Conservation (phyloP, 2,329 filamentous ascomycete genomes). For the Fusarium nurragi region DNA sequence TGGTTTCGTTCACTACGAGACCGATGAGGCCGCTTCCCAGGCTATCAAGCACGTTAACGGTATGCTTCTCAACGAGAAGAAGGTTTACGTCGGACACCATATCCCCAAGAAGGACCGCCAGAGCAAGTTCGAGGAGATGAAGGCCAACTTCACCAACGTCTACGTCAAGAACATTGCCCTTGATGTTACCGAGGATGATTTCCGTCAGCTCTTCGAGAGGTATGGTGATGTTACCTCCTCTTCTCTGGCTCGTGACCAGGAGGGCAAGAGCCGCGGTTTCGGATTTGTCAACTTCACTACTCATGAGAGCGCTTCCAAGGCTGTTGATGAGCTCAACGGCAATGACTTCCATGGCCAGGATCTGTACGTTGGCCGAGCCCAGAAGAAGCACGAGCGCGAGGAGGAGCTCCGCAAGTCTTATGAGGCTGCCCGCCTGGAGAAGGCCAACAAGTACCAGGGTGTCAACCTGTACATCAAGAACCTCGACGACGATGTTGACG, state of each 20-base stretch:
- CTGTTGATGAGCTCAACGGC: conserved; percentile 91
- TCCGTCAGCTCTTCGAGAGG: conserved; percentile 90
- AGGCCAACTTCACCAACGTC: conserved; percentile 99
- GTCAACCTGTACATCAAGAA: conserved; percentile 99
- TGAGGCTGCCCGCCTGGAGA: conserved; percentile 96
- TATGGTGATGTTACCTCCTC: conserved; percentile 96
- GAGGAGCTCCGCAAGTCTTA: conserved; percentile 99
- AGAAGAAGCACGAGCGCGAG: conserved; percentile 99
- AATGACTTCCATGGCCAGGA: conserved; percentile 94
- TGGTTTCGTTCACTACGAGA: conserved; percentile 99
- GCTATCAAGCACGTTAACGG: conserved; percentile 99
- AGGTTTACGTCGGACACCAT: conserved; percentile 99
- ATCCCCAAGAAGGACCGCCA: conserved; percentile 99
- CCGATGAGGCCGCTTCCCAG: conserved; percentile 93
- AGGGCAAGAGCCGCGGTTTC: conserved; percentile 94
- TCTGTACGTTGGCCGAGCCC: conserved; percentile 95
- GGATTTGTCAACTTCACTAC: conserved; percentile 96
- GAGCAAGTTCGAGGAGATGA: conserved; percentile 99
- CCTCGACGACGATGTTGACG: conserved; percentile 93
- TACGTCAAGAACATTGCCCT: conserved; percentile 97
- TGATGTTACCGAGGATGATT: conserved; percentile 91
- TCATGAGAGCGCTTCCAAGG: conserved; percentile 85
- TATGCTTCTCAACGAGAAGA: conserved; percentile 99
- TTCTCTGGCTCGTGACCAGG: conserved; percentile 86
- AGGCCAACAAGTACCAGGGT: conserved; percentile 98